Conservation (phyloP, 169 alveolate genomes). For the Cryptosporidium viatorum region DNA sequence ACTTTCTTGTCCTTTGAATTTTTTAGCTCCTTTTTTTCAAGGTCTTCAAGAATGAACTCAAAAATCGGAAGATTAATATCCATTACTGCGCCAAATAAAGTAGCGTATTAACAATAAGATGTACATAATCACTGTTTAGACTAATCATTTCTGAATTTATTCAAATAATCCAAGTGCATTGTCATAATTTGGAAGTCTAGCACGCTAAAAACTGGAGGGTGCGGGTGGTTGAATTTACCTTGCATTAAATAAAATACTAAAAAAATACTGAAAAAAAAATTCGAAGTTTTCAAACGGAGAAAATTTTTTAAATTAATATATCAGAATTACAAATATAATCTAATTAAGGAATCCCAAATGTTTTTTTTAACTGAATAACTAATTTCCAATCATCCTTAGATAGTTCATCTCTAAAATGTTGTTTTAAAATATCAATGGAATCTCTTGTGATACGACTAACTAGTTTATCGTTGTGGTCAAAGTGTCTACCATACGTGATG, state of each 20-base stretch:
- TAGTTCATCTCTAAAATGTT: slow-evolving; percentile 94
- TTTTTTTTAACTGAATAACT: slow-evolving; percentile 88
- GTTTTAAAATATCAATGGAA: slow-evolving; percentile 94
- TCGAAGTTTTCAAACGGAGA: background rate
- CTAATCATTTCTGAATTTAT: too few species aligned
- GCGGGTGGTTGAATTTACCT: background rate
- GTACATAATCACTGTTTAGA: background rate
- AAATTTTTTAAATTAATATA: background rate
- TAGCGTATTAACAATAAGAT: background rate
- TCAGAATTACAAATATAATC: background rate
- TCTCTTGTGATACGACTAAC: slow-evolving; percentile 92
- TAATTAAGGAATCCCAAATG: slow-evolving; percentile 82
- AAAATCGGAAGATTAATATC: background rate
- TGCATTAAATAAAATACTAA: background rate
- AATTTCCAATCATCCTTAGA: slow-evolving; percentile 95
- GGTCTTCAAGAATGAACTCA: background rate
- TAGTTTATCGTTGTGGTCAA: slow-evolving; percentile 89
- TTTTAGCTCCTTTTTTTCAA: background rate
- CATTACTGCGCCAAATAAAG: background rate
- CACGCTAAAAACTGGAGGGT: background rate
- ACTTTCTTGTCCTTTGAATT: background rate
- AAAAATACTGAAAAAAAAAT: too few species aligned
- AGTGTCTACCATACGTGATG: slow-evolving; percentile 95
- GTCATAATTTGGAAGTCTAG: too few species aligned
- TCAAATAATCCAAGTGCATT: too few species aligned